phyloP scores from a whole-genome alignment of 108 stramenopile genomes.

The Cyclotella baltica region DNA sequence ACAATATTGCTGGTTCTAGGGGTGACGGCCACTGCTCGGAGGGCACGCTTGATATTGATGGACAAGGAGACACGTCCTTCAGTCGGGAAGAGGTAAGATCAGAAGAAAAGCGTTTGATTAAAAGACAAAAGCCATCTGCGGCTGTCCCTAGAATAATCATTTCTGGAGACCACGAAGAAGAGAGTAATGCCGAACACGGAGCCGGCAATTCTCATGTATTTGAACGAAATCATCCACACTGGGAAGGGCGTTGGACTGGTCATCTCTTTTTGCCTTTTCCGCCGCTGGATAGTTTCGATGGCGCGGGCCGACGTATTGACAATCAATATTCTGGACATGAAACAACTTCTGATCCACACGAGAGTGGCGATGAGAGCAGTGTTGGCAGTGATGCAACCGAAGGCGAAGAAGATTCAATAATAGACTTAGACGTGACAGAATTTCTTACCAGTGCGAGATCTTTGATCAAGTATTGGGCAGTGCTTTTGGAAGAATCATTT shows the following conservation, averaged over 20 bases:
- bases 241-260: conserved; percentile 52
- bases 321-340: not conserved
- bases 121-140: no score
- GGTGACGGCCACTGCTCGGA: conserved; percentile 21
- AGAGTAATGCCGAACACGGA: not conserved
- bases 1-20: conserved; percentile 27
- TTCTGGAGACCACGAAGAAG: not conserved
- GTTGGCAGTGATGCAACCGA: conserved; percentile 18
- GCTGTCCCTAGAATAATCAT: not conserved
- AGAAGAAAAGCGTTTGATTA: no score
- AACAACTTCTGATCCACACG: not conserved
- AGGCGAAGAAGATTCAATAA: conserved; percentile 8
- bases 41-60: conserved; percentile 29
- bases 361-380: conserved; percentile 11
- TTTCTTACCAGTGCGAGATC: not conserved
- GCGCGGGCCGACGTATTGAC: not conserved
- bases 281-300: conserved; percentile 19
- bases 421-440: no score
- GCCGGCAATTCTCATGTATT: conserved; percentile 8
- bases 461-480: not conserved
- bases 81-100: not conserved
- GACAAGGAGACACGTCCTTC: not conserved
- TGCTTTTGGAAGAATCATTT: conserved; percentile 17
- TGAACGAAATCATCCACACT: conserved; percentile 44
- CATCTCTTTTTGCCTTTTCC: conserved; percentile 43